Base-by-base conservation (phyloP, 768 basidiomycete genomes). In the Termitomyces sp. region DNA sequence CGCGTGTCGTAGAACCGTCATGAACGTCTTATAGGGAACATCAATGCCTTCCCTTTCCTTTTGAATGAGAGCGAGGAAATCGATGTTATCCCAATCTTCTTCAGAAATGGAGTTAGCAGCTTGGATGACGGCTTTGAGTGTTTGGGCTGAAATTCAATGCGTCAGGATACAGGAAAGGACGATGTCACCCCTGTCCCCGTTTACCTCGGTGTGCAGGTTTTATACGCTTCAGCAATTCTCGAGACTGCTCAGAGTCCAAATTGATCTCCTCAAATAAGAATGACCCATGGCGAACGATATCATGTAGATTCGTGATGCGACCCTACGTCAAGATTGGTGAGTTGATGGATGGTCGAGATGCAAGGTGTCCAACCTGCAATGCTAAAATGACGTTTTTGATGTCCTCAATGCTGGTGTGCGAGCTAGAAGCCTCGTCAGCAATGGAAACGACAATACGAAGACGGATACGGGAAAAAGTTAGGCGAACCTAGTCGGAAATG, bases 261-360 rank as follows among this genome's bases (percentile, higher is more conserved):
- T 89, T 75, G 0, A 92, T 92, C 4, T 84, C 81, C 17, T 82
- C 69, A 68, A 97, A 98, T 71, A 96, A 84, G 69, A 87, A 96
- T 0, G 88, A 83, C 0, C 84, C 87, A 23, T 85, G 75, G 1
- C 67, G 63, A 0, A 89, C 82, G 37, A 97, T 77, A 60, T 96
- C 93, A 38, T 79, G 76, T 19, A 96, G 66, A 53, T 84, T 92
- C 7, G 77, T 79, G 17, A 90, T 69, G 16, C 92, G 86, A 48
- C 86, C 85, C 87, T 92, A 57, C 51, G 25, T 51, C 14, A 19
- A 52, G 14, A 17, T 40, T 29, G 12, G 23, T 44, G 9, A 59
- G 31, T 5, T 19, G 14, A 19, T 14, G 16, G 11, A 12, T 32
- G 23, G 10, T 8, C 34, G 32, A 43, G n/a, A 23, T 17, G 11